Percentiles rank a stretch among this genome's conserved stretches.
phyloP scores from a whole-genome alignment of 257 asterid species.

The Primulina tabacum region DNA sequence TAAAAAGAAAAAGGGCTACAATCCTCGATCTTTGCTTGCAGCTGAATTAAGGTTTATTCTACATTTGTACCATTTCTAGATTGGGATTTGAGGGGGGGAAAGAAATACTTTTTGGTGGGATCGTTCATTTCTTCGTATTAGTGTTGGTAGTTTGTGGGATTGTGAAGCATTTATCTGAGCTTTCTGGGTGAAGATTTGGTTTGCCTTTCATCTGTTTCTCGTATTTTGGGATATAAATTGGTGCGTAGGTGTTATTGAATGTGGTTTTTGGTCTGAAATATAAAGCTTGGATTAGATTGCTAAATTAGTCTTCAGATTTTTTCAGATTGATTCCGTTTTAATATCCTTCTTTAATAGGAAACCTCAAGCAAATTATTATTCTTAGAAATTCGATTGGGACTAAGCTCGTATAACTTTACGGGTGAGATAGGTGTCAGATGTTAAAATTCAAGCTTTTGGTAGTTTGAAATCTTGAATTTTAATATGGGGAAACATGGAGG shows the following conservation, averaged over 20 bases:
- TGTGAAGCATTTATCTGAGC: conserved; percentile 22
- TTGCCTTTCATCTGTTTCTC: conserved; percentile 1
- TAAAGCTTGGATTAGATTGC: conserved; percentile 23
- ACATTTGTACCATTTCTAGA: conserved; percentile 22
- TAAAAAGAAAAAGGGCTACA: conserved; percentile 18
- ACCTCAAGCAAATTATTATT: conserved; percentile 21
- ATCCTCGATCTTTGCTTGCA: conserved; percentile 28
- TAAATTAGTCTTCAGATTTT: neutral
- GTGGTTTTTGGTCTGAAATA: conserved; percentile 11
- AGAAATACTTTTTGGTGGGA: conserved; percentile 12
- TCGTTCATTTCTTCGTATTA: conserved; percentile 10
- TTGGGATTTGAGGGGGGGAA: conserved; percentile 32
- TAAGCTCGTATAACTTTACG: conserved; percentile 6
- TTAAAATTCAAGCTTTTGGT: conserved; percentile 21
- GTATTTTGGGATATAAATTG: neutral
- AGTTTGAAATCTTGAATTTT: conserved; percentile 33
- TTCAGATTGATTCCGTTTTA: conserved; percentile 16
- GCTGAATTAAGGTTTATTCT: conserved; percentile 38
- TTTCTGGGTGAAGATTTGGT: conserved; percentile 23
- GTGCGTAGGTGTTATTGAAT: conserved; percentile 7
- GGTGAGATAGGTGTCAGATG: conserved; percentile 19
- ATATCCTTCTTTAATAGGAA: neutral
- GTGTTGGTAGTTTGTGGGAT: conserved; percentile 18
- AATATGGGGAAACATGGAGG: conserved; percentile 65
- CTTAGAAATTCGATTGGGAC: conserved; percentile 20